Evolutionary conservation across 805 yeast genomes (phyloP).

Genomic region (Hanseniaspora hatyaiensis): DNA sequence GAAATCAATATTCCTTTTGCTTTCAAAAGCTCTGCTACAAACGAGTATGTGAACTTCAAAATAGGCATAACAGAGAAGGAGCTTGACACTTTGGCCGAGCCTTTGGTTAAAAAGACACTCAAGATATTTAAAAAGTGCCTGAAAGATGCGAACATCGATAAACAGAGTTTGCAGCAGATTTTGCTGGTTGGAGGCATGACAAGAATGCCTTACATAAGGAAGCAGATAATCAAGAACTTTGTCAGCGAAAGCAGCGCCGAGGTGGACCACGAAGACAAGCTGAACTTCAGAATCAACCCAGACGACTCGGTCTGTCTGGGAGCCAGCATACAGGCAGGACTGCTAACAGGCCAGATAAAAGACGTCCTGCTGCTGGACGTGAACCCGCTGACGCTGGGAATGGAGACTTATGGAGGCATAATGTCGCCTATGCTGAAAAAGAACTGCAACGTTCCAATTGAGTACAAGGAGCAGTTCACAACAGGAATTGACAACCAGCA

Average conservation of each 20-base stretch:
- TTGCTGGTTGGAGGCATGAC: conserved; percentile 84
- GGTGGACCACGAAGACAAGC: conserved; percentile 30
- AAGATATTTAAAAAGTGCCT: conserved; percentile 65
- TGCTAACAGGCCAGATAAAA: conserved; percentile 68
- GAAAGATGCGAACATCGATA: conserved; percentile 57
- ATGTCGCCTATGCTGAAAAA: conserved; percentile 69
- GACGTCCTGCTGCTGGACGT: conserved; percentile 70
- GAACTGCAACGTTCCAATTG: conserved; percentile 66
- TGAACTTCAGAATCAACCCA: conserved; percentile 69
- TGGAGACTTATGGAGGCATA: conserved; percentile 76
- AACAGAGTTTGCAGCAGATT: conserved; percentile 56
- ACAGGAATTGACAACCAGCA: conserved; percentile 81
- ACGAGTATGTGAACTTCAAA: conserved; percentile 40
- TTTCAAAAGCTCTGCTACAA: conserved; percentile 32
- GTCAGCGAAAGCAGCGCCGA: conserved; percentile 16
- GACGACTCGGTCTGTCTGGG: conserved; percentile 89
- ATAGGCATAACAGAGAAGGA: conserved; percentile 51
- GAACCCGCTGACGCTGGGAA: conserved; percentile 71
- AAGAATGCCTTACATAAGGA: conserved; percentile 70
- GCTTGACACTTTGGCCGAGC: conserved; percentile 54
- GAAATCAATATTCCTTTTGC: conserved; percentile 62
- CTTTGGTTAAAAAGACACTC: conserved; percentile 54
- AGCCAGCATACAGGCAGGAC: conserved; percentile 84
- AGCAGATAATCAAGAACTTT: conserved; percentile 48
- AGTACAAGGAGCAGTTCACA: conserved; percentile 60